Conservation (phyloP, 202 grass and related monocot genomes). For the Schoenoplectus tabernaemontani region DNA sequence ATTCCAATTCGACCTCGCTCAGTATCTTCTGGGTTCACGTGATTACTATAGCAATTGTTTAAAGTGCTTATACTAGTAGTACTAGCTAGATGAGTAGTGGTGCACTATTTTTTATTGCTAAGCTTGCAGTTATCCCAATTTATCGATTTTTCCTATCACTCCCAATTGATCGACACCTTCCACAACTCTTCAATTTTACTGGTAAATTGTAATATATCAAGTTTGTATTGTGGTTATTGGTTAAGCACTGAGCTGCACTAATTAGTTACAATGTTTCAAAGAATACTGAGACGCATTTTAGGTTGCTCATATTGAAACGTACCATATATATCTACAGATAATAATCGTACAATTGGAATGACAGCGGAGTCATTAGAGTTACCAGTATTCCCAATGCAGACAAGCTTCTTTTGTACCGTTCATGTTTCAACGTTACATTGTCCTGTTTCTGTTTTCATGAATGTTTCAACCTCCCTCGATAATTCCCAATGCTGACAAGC, state of each 20-base stretch:
- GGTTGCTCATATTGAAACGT: no score
- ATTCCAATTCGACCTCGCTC: background rate
- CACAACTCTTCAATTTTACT: background rate
- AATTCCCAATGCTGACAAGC: background rate
- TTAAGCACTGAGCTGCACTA: no score
- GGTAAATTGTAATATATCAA: no score
- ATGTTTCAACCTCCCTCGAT: background rate
- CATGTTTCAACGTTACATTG: background rate
- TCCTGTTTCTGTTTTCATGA: background rate
- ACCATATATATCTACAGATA: no score
- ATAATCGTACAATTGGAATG: background rate
- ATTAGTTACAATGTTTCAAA: background rate
- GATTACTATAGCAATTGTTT: conserved; percentile 5
- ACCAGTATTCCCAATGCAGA: background rate
- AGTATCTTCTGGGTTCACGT: background rate
- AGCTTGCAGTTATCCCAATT: background rate
- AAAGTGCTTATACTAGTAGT: background rate
- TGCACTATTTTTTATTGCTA: background rate
- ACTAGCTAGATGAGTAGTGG: background rate
- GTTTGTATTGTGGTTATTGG: no score
- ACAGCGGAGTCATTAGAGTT: background rate
- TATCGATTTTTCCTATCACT: no score
- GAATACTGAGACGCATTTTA: background rate
- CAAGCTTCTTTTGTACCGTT: background rate
- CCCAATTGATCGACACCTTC: background rate